Conservation (phyloP, 2,329 filamentous ascomycete genomes). For the Trichoderma polysporum region DNA sequence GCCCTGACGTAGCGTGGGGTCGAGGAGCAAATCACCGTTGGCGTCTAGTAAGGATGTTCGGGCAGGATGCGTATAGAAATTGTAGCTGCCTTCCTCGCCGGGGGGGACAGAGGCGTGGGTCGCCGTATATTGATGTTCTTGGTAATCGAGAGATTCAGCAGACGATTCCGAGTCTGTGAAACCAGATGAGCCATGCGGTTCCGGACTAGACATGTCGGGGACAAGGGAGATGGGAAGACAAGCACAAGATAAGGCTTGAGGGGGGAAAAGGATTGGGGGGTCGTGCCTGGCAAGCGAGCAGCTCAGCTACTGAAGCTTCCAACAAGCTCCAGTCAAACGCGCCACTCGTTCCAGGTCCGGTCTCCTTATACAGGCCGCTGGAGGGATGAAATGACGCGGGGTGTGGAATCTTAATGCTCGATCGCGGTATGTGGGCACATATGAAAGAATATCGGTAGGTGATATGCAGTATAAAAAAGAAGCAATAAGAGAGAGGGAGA, state of each 20-base stretch:
- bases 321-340: conserved; percentile 24
- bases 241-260: neutral
- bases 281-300: conserved; percentile 25
- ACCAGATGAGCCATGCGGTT: conserved; percentile 30
- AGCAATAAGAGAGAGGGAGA: neutral
- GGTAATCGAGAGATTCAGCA: conserved; percentile 21
- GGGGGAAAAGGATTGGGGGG: neutral
- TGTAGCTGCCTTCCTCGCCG: conserved; percentile 42
- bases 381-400: neutral
- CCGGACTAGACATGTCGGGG: conserved; percentile 25
- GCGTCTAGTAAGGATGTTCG: conserved; percentile 50
- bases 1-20: conserved; percentile 17
- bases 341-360: conserved; percentile 24
- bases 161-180: conserved; percentile 29
- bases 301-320: conserved; percentile 24
- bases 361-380: neutral
- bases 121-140: conserved; percentile 19
- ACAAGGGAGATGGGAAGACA: neutral
- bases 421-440: neutral
- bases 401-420: neutral
- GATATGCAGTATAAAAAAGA: neutral
- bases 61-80: conserved; percentile 38
- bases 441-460: neutral
- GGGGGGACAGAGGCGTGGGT: conserved; percentile 38
- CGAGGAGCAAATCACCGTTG: conserved; percentile 37